phyloP scores from a whole-genome alignment of 495 filamentous ascomycete species.

The Tuber aestivum region DNA sequence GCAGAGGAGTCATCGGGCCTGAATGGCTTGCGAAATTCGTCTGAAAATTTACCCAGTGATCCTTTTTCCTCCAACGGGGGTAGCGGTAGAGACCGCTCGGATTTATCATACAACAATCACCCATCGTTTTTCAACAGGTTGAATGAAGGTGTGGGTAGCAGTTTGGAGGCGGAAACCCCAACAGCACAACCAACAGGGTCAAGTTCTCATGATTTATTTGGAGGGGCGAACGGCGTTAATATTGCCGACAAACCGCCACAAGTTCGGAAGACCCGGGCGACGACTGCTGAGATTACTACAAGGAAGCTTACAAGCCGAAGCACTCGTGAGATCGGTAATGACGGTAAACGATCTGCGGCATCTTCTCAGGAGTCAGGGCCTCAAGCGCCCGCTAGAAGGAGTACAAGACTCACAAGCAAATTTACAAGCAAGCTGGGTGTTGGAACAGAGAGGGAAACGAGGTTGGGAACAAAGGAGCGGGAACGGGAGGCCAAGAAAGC shows the following conservation, averaged over 20 bases:
- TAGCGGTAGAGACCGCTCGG: constrained; percentile 31
- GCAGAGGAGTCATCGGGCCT: constrained; percentile 45
- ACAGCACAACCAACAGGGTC: constrained; percentile 34
- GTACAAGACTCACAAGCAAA: constrained; percentile 41
- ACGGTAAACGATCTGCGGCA: constrained; percentile 34
- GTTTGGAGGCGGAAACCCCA: constrained; percentile 34
- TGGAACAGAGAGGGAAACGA: constrained; percentile 34
- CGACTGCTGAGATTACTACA: constrained; percentile 35
- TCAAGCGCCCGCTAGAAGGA: constrained; percentile 47
- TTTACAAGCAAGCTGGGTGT: constrained; percentile 40
- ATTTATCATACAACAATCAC: constrained; percentile 45
- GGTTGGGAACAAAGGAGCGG: constrained; percentile 43
- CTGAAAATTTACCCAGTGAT: constrained; percentile 40
- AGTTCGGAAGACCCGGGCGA: constrained; percentile 40
- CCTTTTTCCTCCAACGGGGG: constrained; percentile 31
- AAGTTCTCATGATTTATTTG: constrained; percentile 32
- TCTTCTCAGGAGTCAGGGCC: constrained; percentile 44
- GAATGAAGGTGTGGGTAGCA: constrained; percentile 38
- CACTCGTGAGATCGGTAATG: constrained; percentile 33
- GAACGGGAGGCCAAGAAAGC: constrained; percentile 41
- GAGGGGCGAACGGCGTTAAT: constrained; percentile 29
- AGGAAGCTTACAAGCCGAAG: constrained; percentile 40
- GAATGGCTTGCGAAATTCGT: constrained; percentile 46
- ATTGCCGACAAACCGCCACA: constrained; percentile 37
- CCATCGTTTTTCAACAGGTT: constrained; percentile 42